Evolutionary conservation across 306 rosid genomes (phyloP), one percentile per base, ranked within the genome.

Genomic region (Acacia acuminata): DNA sequence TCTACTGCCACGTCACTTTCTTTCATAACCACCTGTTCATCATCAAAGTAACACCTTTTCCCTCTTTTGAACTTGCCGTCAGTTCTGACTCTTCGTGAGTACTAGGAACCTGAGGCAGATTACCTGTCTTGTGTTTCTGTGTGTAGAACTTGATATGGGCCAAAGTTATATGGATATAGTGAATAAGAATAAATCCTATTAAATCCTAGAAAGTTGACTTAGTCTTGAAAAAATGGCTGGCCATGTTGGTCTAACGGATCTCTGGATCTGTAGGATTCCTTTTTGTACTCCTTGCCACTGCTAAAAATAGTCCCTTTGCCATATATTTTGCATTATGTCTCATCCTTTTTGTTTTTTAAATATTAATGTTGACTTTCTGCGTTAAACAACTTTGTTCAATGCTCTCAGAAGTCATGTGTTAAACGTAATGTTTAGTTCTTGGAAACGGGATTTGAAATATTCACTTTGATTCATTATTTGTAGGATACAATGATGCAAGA

Each of bases 401-500:
- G 34, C 68, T 34, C 69, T 56, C 51, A 5, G 7, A 56, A 55
- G 32, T 19, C 78, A 34, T 32, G n/a, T 56, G 42, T 55, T 38
- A 38, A 56, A 15, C 10, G 17, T 73, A 32, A 22, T 47, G 34
- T 73, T 30, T 73, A 55, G 38, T 74, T 53, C 19, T 50, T 53
- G 38, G 20, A 72, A 45, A 61, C 47, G 75, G 10, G 19, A 55
- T 20, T 14, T 77, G 80, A 75, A 73, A 67, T 73, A 48, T 76
- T 81, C 79, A 83, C 67, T 80, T 81, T 65, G 77, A 72, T 60
- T 12, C 80, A 65, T 67, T 15, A 73, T 81, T 72, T 90, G 85
- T 89, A 95, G 98, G 98, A 94, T 51, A 68, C 83, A 44, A 81
- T 87, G 87, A 86, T 90, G 90, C 89, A 88, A 78, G 93, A 86